Evolutionary conservation across 192 early-diverging fungal species (phyloP), one percentile per base, ranked within the genome.

Genomic region (Coemansia umbellata): DNA sequence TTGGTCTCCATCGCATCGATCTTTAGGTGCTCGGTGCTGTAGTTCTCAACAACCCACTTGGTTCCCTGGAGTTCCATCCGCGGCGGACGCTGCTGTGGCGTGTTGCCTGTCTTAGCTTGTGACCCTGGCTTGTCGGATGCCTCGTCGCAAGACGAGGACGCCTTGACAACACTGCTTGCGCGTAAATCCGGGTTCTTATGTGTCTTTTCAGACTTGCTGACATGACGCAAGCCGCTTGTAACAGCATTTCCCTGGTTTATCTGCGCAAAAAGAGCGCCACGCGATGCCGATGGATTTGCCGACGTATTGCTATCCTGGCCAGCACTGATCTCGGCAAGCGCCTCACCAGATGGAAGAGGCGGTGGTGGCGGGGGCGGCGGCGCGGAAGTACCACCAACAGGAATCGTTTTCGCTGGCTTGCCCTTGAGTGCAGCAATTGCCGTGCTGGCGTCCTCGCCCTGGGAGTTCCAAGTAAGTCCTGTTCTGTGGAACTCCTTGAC

Each of bases 131-230:
- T 22, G 53, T 27, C 31, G 41, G 13, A n/a, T 26, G 15, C 14
- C 33, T 22, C 8, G 44, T 28, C 14, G 31, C 28, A 13, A 40
- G 14, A 19, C 35, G 62, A 53, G 15, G 51, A 33, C 26, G 23
- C 42, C 39, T 50, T 64, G n/a, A 91, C 89, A 18, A 80, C 62
- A 27, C 81, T 72, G 31, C 74, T 66, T 5, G 81, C 82, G 27
- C 95, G 85, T 17, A 98, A 69, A 13, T 81, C 79, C 1, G 95
- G 95, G 83, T 98, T 98, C 76, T 98, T 98, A 80, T 98, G 95
- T 11, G 93, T 98, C 95, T 96, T 98, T 70, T 98, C 87, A 53
- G 80, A 84, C 71, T 87, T 89, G 53, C 94, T 93, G 2, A 99
- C 96, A 69, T 95, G 94, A 43, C 89, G 86, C 60, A 99, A 75